Percentiles rank a stretch among this genome's conserved stretches.
Evolutionary conservation across 805 yeast genomes (phyloP).

Genomic region (Saturnispora besseyi): DNA sequence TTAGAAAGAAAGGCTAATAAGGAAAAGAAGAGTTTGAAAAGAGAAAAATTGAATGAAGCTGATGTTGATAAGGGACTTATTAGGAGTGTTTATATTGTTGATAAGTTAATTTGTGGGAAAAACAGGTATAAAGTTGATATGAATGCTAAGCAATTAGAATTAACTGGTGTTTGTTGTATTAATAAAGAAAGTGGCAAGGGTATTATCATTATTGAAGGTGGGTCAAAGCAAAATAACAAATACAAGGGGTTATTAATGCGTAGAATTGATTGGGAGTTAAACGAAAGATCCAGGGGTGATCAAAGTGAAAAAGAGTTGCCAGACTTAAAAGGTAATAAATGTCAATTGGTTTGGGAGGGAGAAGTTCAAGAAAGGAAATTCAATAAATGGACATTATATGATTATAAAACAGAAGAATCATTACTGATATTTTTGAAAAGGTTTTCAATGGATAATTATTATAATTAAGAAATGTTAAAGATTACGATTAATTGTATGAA

Average conservation of each 20-base stretch:
- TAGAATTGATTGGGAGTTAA: conserved; percentile 65
- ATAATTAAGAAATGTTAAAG: conserved; percentile 24
- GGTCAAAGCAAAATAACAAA: conserved; percentile 48
- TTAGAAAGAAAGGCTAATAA: conserved; percentile 49
- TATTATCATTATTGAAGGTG: conserved; percentile 70
- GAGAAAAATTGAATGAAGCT: conserved; percentile 28
- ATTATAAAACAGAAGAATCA: conserved; percentile 17
- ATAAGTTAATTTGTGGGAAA: conserved; percentile 49
- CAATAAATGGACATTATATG: conserved; percentile 59
- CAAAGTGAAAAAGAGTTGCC: conserved; percentile 14
- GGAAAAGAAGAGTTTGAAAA: conserved; percentile 48
- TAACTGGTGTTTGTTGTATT: conserved; percentile 54
- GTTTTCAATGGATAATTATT: conserved; percentile 50
- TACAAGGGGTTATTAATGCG: conserved; percentile 51
- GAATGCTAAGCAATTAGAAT: conserved; percentile 64
- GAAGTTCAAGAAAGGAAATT: conserved; percentile 45
- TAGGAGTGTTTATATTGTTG: conserved; percentile 52
- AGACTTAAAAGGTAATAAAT: conserved; percentile 36
- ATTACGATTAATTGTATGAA: not conserved
- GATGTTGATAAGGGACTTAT: conserved; percentile 37
- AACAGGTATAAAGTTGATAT: conserved; percentile 67
- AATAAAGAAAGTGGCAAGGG: conserved; percentile 33
- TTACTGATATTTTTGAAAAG: conserved; percentile 18
- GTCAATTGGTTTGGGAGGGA: conserved; percentile 65
- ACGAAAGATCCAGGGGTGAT: conserved; percentile 28